Evolutionary conservation across 257 asterid genomes (phyloP).

Genomic region (Fraxinus anomala): DNA sequence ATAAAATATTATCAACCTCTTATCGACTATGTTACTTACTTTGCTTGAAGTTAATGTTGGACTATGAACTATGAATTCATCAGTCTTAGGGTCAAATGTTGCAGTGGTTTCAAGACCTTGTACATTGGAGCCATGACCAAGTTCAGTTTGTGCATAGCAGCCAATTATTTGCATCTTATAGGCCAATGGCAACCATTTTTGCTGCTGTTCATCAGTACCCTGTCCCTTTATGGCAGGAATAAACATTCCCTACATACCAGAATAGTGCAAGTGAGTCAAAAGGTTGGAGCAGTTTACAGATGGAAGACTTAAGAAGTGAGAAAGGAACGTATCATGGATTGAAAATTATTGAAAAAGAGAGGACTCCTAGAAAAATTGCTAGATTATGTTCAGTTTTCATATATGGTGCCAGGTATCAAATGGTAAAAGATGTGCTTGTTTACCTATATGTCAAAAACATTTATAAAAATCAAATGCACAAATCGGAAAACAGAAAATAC

Average conservation of each 20-base stretch:
- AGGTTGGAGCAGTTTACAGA: slow-evolving; percentile 3
- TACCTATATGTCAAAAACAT: neutral
- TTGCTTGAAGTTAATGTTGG: slow-evolving; percentile 98
- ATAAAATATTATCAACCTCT: slow-evolving; percentile 6
- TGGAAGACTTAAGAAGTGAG: neutral
- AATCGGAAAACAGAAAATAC: neutral
- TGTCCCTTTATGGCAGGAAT: slow-evolving; percentile 90
- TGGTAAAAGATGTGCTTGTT: neutral
- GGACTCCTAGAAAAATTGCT: neutral
- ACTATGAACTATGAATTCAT: slow-evolving; percentile 90
- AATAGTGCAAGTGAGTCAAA: slow-evolving; percentile 24
- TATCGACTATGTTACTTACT: slow-evolving; percentile 44
- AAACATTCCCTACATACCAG: slow-evolving; percentile 82
- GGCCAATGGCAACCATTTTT: slow-evolving; percentile 88
- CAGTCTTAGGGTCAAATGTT: slow-evolving; percentile 86
- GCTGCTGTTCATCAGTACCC: slow-evolving; percentile 90
- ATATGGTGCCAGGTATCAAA: neutral
- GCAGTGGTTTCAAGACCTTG: slow-evolving; percentile 99
- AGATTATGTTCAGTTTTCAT: neutral
- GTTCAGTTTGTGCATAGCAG: slow-evolving; percentile 99
- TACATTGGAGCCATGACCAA: slow-evolving; percentile 97
- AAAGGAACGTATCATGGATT: neutral
- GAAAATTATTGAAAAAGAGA: neutral
- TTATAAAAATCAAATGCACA: neutral
- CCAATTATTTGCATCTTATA: slow-evolving; percentile 97